Conservation (phyloP, 768 basidiomycete genomes). For the Boletellus ananas region DNA sequence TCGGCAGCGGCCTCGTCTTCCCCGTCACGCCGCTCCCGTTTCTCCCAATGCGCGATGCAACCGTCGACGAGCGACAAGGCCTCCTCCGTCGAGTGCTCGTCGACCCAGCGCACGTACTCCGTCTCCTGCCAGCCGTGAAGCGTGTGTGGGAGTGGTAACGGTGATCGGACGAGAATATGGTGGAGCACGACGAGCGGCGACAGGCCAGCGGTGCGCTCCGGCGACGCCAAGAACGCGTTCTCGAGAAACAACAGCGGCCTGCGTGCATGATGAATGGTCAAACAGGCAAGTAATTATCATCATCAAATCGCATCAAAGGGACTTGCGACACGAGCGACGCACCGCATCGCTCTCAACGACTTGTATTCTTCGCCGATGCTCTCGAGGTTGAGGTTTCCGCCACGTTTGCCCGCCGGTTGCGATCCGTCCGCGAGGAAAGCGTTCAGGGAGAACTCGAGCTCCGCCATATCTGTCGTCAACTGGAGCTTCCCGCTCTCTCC, state of each 20-base stretch:
- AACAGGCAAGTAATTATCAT: background rate
- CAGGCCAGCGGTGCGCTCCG: conserved; percentile 69
- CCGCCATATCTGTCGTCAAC: conserved; percentile 93
- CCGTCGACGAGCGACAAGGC: conserved; percentile 77
- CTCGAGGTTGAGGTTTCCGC: conserved; percentile 67
- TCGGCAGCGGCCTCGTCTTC: conserved; percentile 48
- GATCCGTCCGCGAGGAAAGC: conserved; percentile 64
- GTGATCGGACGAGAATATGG: conserved; percentile 86
- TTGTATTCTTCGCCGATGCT: conserved; percentile 84
- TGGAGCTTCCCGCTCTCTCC: conserved; percentile 93
- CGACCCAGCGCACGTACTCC: conserved; percentile 95
- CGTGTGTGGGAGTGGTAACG: conserved; percentile 80
- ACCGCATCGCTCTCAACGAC: conserved; percentile 84
- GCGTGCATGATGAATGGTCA: background rate
- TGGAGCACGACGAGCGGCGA: conserved; percentile 87
- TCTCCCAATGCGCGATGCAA: conserved; percentile 77
- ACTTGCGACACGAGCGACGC: conserved; percentile 15
- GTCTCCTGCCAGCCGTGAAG: conserved; percentile 93
- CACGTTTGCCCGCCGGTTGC: conserved; percentile 46
- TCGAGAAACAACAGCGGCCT: conserved; percentile 92
- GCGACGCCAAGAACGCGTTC: conserved; percentile 60
- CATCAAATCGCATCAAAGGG: no score
- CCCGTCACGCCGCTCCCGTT: conserved; percentile 52
- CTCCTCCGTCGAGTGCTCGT: conserved; percentile 83
- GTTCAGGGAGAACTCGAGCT: conserved; percentile 88